Percentiles rank a stretch among this genome's conserved stretches.
These are phyloP conservation scores for Candida yuanshanica DNA, from an alignment of 805 yeast genomes.

Conservation along the genomic window DNA sequence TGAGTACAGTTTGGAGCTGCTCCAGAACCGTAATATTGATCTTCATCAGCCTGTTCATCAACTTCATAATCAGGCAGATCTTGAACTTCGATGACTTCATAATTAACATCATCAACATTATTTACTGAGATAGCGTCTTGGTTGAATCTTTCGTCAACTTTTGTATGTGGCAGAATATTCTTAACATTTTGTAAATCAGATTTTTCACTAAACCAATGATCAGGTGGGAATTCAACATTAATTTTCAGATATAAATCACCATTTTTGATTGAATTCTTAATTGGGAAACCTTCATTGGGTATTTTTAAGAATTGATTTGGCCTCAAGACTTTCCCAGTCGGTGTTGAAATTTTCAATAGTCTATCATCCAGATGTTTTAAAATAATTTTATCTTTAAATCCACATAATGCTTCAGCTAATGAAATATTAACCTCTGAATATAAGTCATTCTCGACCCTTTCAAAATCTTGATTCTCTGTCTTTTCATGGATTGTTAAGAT, in stretches of 20 bases:
- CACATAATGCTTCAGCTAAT: conserved; percentile 78
- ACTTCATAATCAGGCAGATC: conserved; percentile 23
- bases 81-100: conserved; percentile 18
- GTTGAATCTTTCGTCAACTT: conserved; percentile 3
- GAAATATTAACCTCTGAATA: conserved; percentile 55
- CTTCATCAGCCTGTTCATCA: conserved; percentile 17
- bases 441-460: conserved; percentile 58
- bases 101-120: conserved; percentile 25
- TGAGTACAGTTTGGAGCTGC: conserved; percentile 34
- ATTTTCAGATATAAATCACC: conserved; percentile 72
- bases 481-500: conserved; percentile 52
- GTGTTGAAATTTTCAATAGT: conserved; percentile 55
- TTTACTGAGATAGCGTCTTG: conserved; percentile 21
- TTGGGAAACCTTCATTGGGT: conserved; percentile 81
- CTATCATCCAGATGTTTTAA: conserved; percentile 79
- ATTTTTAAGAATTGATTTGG: conserved; percentile 69
- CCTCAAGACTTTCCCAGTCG: conserved; percentile 73
- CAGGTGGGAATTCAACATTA: conserved; percentile 77
- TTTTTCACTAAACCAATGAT: conserved; percentile 77
- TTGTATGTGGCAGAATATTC: conserved; percentile 45
- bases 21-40: conserved; percentile 6
- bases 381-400: conserved; percentile 58
- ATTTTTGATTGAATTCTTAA: conserved; percentile 28
- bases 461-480: conserved; percentile 32
- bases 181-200: conserved; percentile 52